Base-by-base conservation (phyloP, 1,139 yeast species). In the Pichia sp. region DNA sequence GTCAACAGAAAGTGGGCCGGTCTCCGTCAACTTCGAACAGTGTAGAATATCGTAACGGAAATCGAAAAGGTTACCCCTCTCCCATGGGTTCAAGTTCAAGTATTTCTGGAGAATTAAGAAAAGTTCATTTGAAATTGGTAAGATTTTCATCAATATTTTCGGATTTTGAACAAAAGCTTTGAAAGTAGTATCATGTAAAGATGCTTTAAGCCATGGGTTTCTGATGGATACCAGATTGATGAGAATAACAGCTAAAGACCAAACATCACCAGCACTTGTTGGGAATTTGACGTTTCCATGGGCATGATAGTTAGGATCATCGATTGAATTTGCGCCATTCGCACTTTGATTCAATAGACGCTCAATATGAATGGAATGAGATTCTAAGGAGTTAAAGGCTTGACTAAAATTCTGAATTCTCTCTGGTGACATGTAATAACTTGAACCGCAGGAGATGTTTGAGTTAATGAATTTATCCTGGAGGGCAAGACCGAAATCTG, bases 371-470 rank as follows among this genome's bases (percentile, higher is more conserved):
- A 54, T 48, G 7, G 55, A 48, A 42, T 52, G 58, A 6, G 58
- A 45, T 22, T 53, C 52, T 19, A 47, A 35, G 4, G 55, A 44
- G 31, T 53, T 48, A 34, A 49, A 55, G 3, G 53, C 56, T 29
- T 50, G 53, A 29, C 53, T 48, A 34, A 56, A 55, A 37, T 73
- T 72, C 40, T 69, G 70, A 17, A 82, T 66, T 54, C 94, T 67
- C 59, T 86, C 96, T 6, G 96, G 96, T 0, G 96, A 85, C 96
- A 87, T 87, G 62, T 87, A 87, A 58, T 83, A 87, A 23, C 85
- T 72, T 6, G 93, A 80, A 0, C 96, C 96, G 42, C 94, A 72
- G 45, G 94, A 86, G 28, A 79, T 76, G 50, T 82, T 83, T 44
- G 84, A 75, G 38, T 79, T 72, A 36, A 81, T 73, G 39, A 62